Conservation (phyloP, 179 eudicot species). For the Actinidia chinensis region DNA sequence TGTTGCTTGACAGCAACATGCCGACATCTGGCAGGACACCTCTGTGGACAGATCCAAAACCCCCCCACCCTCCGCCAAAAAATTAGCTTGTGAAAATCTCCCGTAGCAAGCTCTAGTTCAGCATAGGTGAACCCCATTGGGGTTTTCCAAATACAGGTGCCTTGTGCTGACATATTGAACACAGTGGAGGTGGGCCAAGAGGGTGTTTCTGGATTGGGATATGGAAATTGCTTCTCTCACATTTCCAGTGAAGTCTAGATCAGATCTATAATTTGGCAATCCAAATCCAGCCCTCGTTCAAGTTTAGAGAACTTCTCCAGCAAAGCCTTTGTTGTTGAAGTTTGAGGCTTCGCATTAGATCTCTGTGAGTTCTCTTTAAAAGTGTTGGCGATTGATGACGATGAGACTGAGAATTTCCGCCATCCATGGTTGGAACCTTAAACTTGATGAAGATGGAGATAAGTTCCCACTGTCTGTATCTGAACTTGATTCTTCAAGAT, state of each 20-base stretch:
- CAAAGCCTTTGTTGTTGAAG: slow-evolving; percentile 41
- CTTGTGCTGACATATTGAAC: slow-evolving; percentile 91
- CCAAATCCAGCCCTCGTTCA: slow-evolving; percentile 51
- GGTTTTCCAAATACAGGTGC: slow-evolving; percentile 92
- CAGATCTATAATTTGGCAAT: slow-evolving; percentile 43
- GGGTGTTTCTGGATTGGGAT: slow-evolving; percentile 67
- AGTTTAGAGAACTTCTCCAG: slow-evolving; percentile 48
- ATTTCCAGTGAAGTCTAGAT: slow-evolving; percentile 53
- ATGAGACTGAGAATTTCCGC: slow-evolving; percentile 45
- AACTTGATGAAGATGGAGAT: slow-evolving; percentile 61
- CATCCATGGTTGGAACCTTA: slow-evolving; percentile 75
- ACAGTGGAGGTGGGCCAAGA: slow-evolving; percentile 82
- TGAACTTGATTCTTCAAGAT: slow-evolving; percentile 44
- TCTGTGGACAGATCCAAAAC: slow-evolving; percentile 87
- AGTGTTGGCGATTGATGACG: slow-evolving; percentile 33
- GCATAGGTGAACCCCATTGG: slow-evolving; percentile 90
- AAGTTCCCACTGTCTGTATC: slow-evolving; percentile 66
- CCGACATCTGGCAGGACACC: slow-evolving; percentile 82
- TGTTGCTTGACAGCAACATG: slow-evolving; percentile 94
- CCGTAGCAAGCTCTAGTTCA: slow-evolving; percentile 85
- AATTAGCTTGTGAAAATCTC: slow-evolving; percentile 82
- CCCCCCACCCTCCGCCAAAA: slow-evolving; percentile 96
- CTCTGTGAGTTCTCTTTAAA: slow-evolving; percentile 41
- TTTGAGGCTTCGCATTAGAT: slow-evolving; percentile 24
- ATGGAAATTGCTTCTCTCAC: slow-evolving; percentile 77